Percentiles rank a stretch among this genome's conserved stretches.
These are phyloP conservation scores for Hypoxylon sp. DNA, from an alignment of 2,329 filamentous ascomycete species.

Conservation along the genomic window DNA sequence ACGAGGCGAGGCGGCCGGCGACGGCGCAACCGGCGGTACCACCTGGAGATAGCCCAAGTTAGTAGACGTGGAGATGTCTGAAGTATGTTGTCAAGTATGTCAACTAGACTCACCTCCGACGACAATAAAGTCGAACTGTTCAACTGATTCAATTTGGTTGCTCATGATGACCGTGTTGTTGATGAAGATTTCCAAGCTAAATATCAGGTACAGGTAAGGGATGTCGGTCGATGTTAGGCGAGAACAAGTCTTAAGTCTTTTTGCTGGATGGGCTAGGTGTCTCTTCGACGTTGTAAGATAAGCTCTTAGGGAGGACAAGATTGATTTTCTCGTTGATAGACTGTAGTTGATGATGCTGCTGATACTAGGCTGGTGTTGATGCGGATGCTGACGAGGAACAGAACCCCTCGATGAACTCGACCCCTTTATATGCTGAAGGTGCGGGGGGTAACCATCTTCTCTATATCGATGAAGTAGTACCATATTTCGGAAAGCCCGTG, in stretches of 20 bases:
- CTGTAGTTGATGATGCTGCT: constrained; percentile 10
- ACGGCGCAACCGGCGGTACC: constrained; percentile 59
- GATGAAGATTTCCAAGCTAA: background rate
- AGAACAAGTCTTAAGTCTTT: background rate
- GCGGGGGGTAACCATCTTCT: constrained; percentile 15
- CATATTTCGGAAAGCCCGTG: background rate
- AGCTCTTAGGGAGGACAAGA: background rate
- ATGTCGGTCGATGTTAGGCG: background rate
- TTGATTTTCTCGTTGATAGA: background rate
- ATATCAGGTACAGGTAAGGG: background rate
- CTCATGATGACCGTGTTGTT: constrained; percentile 17
- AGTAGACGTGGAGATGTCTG: background rate
- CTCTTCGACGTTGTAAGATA: background rate
- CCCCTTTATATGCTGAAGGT: constrained; percentile 24
- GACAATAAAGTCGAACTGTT: constrained; percentile 46
- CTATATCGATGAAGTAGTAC: constrained; percentile 14
- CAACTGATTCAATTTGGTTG: constrained; percentile 24
- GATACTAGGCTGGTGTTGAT: constrained; percentile 11
- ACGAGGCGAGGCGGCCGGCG: constrained; percentile 60
- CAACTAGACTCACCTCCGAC: constrained; percentile 32
- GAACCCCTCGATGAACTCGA: constrained; percentile 3
- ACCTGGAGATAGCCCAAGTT: constrained; percentile 39
- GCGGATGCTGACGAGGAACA: constrained; percentile 2
- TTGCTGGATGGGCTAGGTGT: background rate
- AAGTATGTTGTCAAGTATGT: background rate